A percentile compares a stretch with the other conserved stretches of the same genome.
These are phyloP conservation scores for Neofusicoccum sp. DNA, from an alignment of 2,329 filamentous ascomycete species.

Conservation along the genomic window DNA sequence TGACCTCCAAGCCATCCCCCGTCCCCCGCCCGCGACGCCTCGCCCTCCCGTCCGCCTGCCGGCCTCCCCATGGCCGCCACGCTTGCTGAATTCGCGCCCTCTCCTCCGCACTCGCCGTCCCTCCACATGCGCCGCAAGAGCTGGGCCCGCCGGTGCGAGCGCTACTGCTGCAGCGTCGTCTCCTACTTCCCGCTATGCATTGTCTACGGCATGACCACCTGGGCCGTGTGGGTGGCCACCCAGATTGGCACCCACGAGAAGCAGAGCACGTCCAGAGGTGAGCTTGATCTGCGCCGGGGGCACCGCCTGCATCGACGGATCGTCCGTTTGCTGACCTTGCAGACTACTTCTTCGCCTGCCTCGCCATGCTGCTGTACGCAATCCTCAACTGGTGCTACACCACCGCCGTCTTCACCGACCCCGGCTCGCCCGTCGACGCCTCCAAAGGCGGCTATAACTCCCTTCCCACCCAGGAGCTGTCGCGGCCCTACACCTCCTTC, in stretches of 20 bases:
- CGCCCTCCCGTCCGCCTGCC: not conserved
- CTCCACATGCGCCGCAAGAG: constrained; percentile 37
- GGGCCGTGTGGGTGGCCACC: constrained; percentile 86
- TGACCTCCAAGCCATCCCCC: not conserved
- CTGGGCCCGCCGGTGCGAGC: constrained; percentile 72
- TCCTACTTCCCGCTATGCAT: constrained; percentile 86
- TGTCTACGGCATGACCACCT: constrained; percentile 85
- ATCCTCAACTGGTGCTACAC: constrained; percentile 89
- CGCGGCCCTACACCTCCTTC: constrained; percentile 65
- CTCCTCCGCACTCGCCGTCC: constrained; percentile 39
- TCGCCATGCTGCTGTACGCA: constrained; percentile 70
- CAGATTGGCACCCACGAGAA: constrained; percentile 57
- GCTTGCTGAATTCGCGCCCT: constrained; percentile 34
- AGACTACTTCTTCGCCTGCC: constrained; percentile 52
- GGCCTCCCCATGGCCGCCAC: constrained; percentile 33
- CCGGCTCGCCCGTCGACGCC: constrained; percentile 61
- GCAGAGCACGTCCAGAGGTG: constrained; percentile 3
- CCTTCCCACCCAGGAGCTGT: constrained; percentile 69
- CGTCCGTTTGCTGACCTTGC: not conserved
- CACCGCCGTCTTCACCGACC: constrained; percentile 86
- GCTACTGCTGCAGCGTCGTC: constrained; percentile 74
- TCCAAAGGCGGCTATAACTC: constrained; percentile 66
- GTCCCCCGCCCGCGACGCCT: not conserved
- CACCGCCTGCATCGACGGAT: not conserved
- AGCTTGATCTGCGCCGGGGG: not conserved